These are phyloP conservation scores for Paramecium primaurelia DNA, from an alignment of 73 alveolate species.

Conservation along the genomic window DNA sequence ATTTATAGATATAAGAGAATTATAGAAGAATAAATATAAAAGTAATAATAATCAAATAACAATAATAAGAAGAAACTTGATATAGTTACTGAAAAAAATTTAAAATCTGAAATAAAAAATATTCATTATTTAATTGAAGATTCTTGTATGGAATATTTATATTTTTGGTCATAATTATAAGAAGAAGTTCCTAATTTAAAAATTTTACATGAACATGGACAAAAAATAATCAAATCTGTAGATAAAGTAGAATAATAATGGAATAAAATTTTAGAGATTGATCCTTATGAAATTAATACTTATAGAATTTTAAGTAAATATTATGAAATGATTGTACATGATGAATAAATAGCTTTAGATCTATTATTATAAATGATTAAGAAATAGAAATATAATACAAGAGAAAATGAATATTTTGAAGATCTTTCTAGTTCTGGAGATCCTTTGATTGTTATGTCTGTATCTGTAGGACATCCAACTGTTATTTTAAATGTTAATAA, in stretches of 20 bases:
- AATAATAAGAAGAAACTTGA: not conserved
- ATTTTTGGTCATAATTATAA: conserved; percentile 16
- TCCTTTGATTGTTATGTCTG: not conserved
- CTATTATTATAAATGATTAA: not conserved
- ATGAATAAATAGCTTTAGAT: not conserved
- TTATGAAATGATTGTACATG: not conserved
- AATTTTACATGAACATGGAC: not conserved
- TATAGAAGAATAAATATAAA: not conserved
- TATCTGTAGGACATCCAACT: not conserved
- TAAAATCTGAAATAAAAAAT: not conserved
- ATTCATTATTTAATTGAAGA: not conserved
- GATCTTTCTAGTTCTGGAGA: not conserved
- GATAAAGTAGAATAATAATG: not conserved
- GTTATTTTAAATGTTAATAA: not conserved
- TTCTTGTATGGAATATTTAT: not conserved
- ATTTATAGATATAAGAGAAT: conserved; percentile 30
- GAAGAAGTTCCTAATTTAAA: conserved; percentile 37
- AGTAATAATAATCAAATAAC: not conserved
- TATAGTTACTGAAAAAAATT: not conserved
- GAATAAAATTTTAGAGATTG: not conserved
- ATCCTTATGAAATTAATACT: not conserved
- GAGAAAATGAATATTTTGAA: not conserved
- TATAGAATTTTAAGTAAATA: not conserved
- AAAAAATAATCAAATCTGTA: not conserved
- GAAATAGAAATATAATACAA: not conserved